Percentiles rank a stretch among this genome's conserved stretches.
Conservation (phyloP, 331 rosid species). For the Phaseolus coccineus region DNA sequence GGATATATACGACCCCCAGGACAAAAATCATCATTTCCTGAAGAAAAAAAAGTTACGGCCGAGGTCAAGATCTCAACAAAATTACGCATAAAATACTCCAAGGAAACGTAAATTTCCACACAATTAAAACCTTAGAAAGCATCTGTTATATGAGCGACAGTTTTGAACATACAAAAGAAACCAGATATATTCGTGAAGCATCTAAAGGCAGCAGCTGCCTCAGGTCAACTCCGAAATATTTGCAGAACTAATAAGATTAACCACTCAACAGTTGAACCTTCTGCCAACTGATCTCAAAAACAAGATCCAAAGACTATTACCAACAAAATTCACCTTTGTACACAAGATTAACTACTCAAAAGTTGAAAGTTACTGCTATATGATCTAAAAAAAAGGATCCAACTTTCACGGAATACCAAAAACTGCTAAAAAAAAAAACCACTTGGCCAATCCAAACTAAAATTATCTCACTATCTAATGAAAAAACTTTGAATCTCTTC, state of each 20-base stretch:
- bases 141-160: constrained; percentile 4
- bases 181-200: constrained; percentile 23
- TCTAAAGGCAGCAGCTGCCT: constrained; percentile 14
- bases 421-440: constrained; percentile 2
- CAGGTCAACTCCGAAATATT: constrained; percentile 27
- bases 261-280: not conserved
- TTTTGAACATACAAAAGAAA: constrained; percentile 27
- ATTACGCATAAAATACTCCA: not conserved
- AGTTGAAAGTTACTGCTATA: not conserved
- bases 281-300: not conserved
- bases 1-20: constrained; percentile 72
- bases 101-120: not conserved
- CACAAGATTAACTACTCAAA: not conserved
- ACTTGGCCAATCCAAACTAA: not conserved
- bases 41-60: constrained; percentile 40
- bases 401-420: not conserved
- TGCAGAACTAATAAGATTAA: constrained; percentile 27
- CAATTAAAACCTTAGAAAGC: not conserved
- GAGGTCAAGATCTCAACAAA: constrained; percentile 28
- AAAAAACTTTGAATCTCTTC: constrained; percentile 2
- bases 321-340: not conserved
- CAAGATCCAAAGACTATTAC: not conserved
- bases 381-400: not conserved
- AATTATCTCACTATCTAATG: constrained; percentile 7
- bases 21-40: constrained; percentile 85